These are phyloP conservation scores for Protomyces inundatus DNA, from an alignment of 1,139 yeast genomes.

Conservation along the genomic window DNA sequence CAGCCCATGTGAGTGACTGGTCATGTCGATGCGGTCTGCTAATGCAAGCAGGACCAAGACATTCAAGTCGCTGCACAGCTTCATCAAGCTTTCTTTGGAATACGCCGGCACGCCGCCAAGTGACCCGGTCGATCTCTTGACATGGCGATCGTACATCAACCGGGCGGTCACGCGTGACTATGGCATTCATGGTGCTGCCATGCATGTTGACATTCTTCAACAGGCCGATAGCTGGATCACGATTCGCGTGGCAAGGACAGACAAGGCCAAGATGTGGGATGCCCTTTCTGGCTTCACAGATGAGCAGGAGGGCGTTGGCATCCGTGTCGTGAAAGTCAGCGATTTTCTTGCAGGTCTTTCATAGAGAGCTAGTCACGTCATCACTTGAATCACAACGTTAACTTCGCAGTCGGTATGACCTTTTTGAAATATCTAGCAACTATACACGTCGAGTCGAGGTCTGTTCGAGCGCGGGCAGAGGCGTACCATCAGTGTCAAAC, in stretches of 20 bases:
- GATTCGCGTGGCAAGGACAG: not conserved
- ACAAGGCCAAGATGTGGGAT: not conserved
- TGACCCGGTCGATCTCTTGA: not conserved
- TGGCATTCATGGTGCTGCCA: not conserved
- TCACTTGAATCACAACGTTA: too few relatives aligned
- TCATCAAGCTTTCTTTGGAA: not conserved
- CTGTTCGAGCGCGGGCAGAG: slow-evolving; percentile 27
- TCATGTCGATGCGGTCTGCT: not conserved
- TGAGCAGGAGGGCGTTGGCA: not conserved
- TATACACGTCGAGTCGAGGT: not conserved
- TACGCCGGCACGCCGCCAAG: not conserved
- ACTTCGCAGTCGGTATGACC: too few relatives aligned
- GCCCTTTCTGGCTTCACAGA: not conserved
- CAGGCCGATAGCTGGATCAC: not conserved
- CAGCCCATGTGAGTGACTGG: not conserved
- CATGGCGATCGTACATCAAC: not conserved
- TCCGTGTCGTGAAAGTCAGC: not conserved
- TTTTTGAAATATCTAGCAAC: too few relatives aligned
- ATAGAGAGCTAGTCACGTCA: too few relatives aligned
- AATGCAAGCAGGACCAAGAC: not conserved
- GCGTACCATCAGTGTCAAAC: not conserved
- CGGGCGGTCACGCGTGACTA: not conserved
- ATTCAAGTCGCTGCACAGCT: not conserved
- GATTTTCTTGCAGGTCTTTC: not conserved
- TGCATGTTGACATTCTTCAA: not conserved